phyloP scores from a whole-genome alignment of 345 rosid genomes.

The Salix suchowensis region DNA sequence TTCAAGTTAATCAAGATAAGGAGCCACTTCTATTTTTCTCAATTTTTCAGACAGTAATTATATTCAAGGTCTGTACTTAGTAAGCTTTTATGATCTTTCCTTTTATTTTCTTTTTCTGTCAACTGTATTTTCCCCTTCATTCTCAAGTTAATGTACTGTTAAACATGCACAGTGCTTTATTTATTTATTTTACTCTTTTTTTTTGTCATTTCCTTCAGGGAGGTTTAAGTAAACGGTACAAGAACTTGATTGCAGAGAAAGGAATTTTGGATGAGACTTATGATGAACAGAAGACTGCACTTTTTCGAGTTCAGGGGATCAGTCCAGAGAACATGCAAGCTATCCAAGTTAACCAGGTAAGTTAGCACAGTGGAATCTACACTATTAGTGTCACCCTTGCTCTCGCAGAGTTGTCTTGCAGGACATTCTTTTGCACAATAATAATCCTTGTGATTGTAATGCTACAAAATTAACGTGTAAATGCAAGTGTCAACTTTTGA shows the following conservation, averaged over 20 bases:
- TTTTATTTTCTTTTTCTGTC: neutral
- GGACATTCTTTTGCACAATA: constrained; percentile 1
- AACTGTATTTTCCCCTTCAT: neutral
- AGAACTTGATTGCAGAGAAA: constrained; percentile 40
- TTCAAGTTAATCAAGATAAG: constrained; percentile 52
- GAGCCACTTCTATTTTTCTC: constrained; percentile 66
- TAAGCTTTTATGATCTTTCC: neutral
- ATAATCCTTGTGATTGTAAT: neutral
- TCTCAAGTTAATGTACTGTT: neutral
- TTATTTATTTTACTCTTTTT: neutral
- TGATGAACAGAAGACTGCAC: constrained; percentile 42
- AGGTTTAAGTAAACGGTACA: constrained; percentile 55
- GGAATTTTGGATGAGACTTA: constrained; percentile 43
- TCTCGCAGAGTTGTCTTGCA: neutral
- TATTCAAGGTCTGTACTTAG: constrained; percentile 50
- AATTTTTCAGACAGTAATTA: constrained; percentile 47
- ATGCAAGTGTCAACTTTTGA: neutral
- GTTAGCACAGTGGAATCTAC: constrained; percentile 19
- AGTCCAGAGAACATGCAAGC: constrained; percentile 69
- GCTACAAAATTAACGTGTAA: neutral
- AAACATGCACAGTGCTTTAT: too few relatives aligned
- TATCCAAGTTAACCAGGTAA: constrained; percentile 68
- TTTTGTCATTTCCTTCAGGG: constrained; percentile 44
- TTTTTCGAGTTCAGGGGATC: constrained; percentile 73
- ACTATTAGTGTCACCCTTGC: neutral